Evolutionary conservation across 495 filamentous ascomycete genomes (phyloP).

Genomic region (Umbilicaria muhlenbergii): DNA sequence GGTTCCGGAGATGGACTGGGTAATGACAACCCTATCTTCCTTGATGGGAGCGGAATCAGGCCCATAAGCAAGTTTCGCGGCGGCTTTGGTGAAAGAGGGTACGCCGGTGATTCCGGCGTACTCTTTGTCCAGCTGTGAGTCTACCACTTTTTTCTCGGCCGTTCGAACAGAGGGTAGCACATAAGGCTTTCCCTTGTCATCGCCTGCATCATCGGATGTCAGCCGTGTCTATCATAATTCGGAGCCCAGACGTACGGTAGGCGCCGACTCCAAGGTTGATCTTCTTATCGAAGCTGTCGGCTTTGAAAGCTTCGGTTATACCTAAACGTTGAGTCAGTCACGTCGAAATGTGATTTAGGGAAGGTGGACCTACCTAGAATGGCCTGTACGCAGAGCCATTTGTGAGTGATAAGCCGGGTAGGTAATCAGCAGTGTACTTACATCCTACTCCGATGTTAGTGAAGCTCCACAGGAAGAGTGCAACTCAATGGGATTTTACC

Average conservation of each 20-base stretch:
- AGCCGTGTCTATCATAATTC: not conserved
- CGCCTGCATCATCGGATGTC: conserved; percentile 30
- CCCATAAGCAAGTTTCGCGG: conserved; percentile 82
- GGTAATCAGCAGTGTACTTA: conserved; percentile 20
- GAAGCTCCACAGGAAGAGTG: conserved; percentile 1
- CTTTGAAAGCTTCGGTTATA: conserved; percentile 99
- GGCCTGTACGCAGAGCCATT: conserved; percentile 33
- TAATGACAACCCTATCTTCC: conserved; percentile 72
- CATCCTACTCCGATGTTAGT: conserved; percentile 15
- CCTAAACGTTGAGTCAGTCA: conserved; percentile 28
- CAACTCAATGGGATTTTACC: conserved; percentile 38
- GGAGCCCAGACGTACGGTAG: conserved; percentile 26
- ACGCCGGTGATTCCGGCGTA: conserved; percentile 96
- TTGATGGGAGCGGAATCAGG: conserved; percentile 56
- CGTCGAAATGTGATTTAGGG: not conserved
- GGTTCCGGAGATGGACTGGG: conserved; percentile 95
- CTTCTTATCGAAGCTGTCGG: conserved; percentile 79
- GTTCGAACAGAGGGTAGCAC: conserved; percentile 84
- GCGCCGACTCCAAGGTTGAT: conserved; percentile 77
- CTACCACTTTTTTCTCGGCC: conserved; percentile 77
- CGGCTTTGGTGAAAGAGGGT: conserved; percentile 81
- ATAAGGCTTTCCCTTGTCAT: conserved; percentile 93
- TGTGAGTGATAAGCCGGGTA: conserved; percentile 3
- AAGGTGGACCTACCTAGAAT: conserved; percentile 46
- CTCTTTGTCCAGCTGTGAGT: conserved; percentile 75